Evolutionary conservation across 257 asterid species (phyloP).

Genomic region (Fraxinus cuspidata): DNA sequence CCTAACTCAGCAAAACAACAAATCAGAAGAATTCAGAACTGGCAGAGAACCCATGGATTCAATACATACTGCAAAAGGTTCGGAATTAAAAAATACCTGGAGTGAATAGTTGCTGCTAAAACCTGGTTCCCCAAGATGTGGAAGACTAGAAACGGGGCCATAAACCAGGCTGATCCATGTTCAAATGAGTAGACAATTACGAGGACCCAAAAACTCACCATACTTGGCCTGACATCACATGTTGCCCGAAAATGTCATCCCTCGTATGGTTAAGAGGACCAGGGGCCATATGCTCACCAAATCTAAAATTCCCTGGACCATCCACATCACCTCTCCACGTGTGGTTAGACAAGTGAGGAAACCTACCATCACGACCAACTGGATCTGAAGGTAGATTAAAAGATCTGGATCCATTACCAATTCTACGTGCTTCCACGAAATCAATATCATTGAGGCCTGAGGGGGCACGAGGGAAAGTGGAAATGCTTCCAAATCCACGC

Average conservation of each 20-base stretch:
- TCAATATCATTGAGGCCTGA: slow-evolving; percentile 50
- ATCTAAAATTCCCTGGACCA: slow-evolving; percentile 50
- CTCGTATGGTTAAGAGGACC: slow-evolving; percentile 44
- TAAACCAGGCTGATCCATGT: slow-evolving; percentile 46
- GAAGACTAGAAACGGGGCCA: slow-evolving; percentile 54
- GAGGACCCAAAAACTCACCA: slow-evolving; percentile 50
- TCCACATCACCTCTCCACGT: slow-evolving; percentile 52
- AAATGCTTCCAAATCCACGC: slow-evolving; percentile 47
- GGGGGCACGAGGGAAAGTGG: slow-evolving; percentile 37
- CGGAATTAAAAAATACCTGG: slow-evolving; percentile 53
- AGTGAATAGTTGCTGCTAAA: slow-evolving; percentile 57
- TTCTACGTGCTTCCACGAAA: slow-evolving; percentile 52
- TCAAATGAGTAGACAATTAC: slow-evolving; percentile 46
- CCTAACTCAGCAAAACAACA: background rate
- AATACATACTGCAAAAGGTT: slow-evolving; percentile 54
- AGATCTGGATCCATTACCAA: slow-evolving; percentile 63
- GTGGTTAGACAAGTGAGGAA: slow-evolving; percentile 53
- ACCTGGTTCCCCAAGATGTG: slow-evolving; percentile 62
- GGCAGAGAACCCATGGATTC: slow-evolving; percentile 1
- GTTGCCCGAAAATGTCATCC: slow-evolving; percentile 51
- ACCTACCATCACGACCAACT: slow-evolving; percentile 55
- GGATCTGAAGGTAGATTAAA: slow-evolving; percentile 49
- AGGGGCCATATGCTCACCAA: slow-evolving; percentile 55
- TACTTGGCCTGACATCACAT: slow-evolving; percentile 44
- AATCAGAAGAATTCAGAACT: background rate